Evolutionary conservation across 164 flowering plant genomes (phyloP).

Genomic region (Chloranthus sessilifolius): DNA sequence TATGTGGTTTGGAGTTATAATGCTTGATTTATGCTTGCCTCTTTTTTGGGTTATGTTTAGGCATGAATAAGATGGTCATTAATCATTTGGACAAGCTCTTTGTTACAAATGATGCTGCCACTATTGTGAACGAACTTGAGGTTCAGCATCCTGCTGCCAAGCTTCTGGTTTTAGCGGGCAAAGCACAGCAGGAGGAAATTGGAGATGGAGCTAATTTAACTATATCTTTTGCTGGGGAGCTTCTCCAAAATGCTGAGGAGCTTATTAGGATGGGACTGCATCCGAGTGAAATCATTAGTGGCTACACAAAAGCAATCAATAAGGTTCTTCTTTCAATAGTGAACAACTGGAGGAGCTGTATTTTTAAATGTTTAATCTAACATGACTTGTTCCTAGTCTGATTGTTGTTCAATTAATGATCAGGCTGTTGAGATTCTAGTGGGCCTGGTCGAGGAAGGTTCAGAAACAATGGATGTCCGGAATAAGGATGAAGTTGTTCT

Average conservation of each 20-base stretch:
- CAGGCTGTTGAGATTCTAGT: constrained; percentile 64
- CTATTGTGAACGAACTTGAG: constrained; percentile 93
- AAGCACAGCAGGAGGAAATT: constrained; percentile 96
- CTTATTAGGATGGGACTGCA: constrained; percentile 92
- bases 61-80: constrained; percentile 98
- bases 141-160: constrained; percentile 99
- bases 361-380: background rate
- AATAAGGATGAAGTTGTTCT: constrained; percentile 62
- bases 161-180: constrained; percentile 79
- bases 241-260: constrained; percentile 85
- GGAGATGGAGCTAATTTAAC: constrained; percentile 95
- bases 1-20: no score
- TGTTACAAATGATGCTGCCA: constrained; percentile 90
- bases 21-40: no score
- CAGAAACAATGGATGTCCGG: constrained; percentile 84
- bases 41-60: constrained; percentile 42
- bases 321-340: constrained; percentile 40
- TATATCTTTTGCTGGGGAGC: constrained; percentile 91
- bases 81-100: constrained; percentile 95
- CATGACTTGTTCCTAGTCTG: background rate
- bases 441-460: constrained; percentile 74
- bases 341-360: background rate
- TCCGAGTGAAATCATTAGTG: constrained; percentile 91
- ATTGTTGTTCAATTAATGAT: constrained; percentile 1
- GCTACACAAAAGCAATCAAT: constrained; percentile 69